These are phyloP conservation scores for Fusarium sp. DNA, from an alignment of 2,329 filamentous ascomycete species.

Conservation along the genomic window DNA sequence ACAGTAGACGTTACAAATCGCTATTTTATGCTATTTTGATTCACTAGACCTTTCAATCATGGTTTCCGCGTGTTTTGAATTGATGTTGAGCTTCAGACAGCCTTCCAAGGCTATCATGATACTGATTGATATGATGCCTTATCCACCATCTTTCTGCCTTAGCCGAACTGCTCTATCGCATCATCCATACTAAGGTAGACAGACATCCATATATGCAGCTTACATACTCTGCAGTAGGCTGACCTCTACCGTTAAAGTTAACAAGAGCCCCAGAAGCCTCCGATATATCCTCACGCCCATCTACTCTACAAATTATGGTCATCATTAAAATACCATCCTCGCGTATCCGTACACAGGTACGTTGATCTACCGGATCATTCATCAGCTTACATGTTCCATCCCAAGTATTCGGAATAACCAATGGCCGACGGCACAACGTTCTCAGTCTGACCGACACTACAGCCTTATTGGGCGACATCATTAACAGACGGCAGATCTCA, in stretches of 20 bases:
- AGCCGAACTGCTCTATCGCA: not conserved
- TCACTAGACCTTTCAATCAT: not conserved
- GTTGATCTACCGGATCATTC: not conserved
- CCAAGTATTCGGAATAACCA: slow-evolving; percentile 28
- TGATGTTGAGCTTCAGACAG: not conserved
- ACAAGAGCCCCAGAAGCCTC: not conserved
- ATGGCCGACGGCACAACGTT: slow-evolving; percentile 30
- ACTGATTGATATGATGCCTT: slow-evolving; percentile 15
- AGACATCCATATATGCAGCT: not conserved
- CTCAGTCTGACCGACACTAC: slow-evolving; percentile 11
- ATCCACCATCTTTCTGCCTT: slow-evolving; percentile 29
- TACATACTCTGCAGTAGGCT: not conserved
- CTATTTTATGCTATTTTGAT: not conserved
- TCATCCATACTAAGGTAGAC: not conserved
- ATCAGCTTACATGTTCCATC: not conserved
- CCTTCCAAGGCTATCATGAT: not conserved
- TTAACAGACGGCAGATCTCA: slow-evolving; percentile 28
- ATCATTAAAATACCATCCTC: not conserved
- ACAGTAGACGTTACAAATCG: not conserved
- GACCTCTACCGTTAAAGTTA: not conserved
- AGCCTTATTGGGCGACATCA: slow-evolving; percentile 21
- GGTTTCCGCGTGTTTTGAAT: not conserved
- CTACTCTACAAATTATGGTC: not conserved
- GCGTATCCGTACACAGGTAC: not conserved
- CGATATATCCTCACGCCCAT: not conserved